A percentile compares a stretch with the other conserved stretches of the same genome.
Evolutionary conservation across 2,329 filamentous ascomycete genomes (phyloP).

Genomic region (Ilyonectria mors-panacis): DNA sequence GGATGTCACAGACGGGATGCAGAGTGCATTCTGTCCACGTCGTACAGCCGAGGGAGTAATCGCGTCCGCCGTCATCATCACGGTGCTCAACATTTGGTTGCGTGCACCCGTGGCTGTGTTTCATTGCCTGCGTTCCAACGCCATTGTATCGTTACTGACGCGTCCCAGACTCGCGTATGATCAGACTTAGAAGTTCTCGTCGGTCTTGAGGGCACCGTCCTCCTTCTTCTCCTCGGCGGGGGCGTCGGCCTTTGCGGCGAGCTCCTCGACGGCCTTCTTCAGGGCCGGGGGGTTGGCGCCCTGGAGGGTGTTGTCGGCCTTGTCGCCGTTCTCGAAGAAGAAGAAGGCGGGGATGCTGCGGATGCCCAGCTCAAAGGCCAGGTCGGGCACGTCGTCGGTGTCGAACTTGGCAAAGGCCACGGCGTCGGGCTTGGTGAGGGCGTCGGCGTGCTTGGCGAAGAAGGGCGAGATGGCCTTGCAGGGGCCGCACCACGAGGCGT

Average conservation of each 20-base stretch:
- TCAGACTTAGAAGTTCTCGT: slow-evolving; percentile 31
- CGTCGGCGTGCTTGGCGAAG: slow-evolving; percentile 64
- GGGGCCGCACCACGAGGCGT: slow-evolving; percentile 72
- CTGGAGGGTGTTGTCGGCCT: slow-evolving; percentile 61
- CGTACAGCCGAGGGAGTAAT: background rate
- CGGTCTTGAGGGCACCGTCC: slow-evolving; percentile 26
- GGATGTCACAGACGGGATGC: background rate
- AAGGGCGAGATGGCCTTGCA: slow-evolving; percentile 73
- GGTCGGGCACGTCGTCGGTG: slow-evolving; percentile 68
- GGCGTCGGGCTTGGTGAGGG: slow-evolving; percentile 54
- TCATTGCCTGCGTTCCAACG: background rate
- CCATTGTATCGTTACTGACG: background rate
- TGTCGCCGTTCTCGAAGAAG: slow-evolving; percentile 70
- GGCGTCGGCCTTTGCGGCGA: slow-evolving; percentile 48
- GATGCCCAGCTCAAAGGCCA: slow-evolving; percentile 65
- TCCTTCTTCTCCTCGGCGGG: slow-evolving; percentile 25
- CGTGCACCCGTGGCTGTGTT: background rate
- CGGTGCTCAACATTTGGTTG: background rate
- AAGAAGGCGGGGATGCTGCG: slow-evolving; percentile 72
- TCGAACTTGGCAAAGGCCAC: slow-evolving; percentile 72
- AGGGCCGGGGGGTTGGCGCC: slow-evolving; percentile 56
- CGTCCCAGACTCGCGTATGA: background rate
- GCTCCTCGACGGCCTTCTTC: slow-evolving; percentile 46
- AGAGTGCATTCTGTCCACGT: background rate
- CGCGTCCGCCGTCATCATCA: background rate